Evolutionary conservation across 768 basidiomycete species (phyloP), one percentile per base, ranked within the genome.

Genomic region (Panellus pusillus): DNA sequence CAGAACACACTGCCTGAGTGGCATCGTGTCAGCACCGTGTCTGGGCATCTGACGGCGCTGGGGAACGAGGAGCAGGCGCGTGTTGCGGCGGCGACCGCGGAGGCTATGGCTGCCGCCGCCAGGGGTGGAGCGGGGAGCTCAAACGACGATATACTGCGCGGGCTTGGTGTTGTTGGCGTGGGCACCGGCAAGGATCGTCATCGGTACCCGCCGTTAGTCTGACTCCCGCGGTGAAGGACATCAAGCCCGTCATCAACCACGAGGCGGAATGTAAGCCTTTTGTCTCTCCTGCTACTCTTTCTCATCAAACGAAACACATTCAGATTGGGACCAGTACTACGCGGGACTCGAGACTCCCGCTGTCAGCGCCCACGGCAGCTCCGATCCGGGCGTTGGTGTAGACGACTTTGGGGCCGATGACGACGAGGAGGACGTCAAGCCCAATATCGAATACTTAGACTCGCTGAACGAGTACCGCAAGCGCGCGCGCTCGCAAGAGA

Each of bases 21-120:
- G 97, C 92, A 97, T 74, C 79, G 94, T 61, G 90, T 92, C 70
- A 95, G 93, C 66, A 99, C 97, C 3, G 93, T 99, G 56, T 87
- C 93, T 4, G 93, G 94, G 9, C 89, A 95, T 61, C 74, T 93
- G 55, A 97, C 96, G 1, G 88, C 91, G 18, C 76, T 95, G 37
- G 93, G 93, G 17, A 79, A 90, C 52, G 81, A 84, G 62, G 89
- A 91, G 66, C 81, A 68, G 57, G 83, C 80, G n/a, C 73, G 85
- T 52, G 70, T 14, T 35, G 32, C 32, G 9, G 32, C 32, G 32
- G 14, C 77, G n/a, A 28, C 19, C 19, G 50, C 42, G 20, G 79
- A 79, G 48, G 64, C 66, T 12, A 64, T 62, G 43, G 63, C 58
- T 12, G 71, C 62, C 32, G 43, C 60, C 37, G 65, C 65, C n/a